Evolutionary conservation across 306 rosid species (phyloP).

Genomic region (Dryas drummondii): DNA sequence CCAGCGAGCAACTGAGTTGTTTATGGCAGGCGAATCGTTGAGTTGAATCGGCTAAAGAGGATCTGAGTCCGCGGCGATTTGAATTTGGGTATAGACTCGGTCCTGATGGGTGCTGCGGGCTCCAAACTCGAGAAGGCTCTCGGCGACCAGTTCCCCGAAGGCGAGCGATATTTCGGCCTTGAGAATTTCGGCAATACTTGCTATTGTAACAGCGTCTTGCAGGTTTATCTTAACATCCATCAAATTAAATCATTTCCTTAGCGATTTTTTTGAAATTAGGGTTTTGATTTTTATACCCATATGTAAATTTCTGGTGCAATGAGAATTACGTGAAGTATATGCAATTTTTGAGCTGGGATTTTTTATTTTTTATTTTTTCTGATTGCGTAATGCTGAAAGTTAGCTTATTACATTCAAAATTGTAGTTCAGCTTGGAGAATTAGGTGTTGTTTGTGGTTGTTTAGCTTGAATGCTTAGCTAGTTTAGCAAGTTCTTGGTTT

Average conservation of each 20-base stretch:
- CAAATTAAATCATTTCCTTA: neutral
- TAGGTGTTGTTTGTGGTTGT: neutral
- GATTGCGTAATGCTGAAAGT: neutral
- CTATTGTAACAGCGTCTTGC: constrained; percentile 98
- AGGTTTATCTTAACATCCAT: constrained; percentile 42
- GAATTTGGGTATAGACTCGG: constrained; percentile 38
- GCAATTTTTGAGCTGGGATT: neutral
- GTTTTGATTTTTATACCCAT: neutral
- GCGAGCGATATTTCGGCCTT: constrained; percentile 96
- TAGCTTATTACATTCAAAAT: neutral
- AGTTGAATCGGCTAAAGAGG: constrained; percentile 41
- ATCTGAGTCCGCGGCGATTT: constrained; percentile 43
- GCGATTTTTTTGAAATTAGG: constrained; percentile 1
- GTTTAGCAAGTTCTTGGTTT: neutral
- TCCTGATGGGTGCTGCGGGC: constrained; percentile 92
- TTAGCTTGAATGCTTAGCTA: neutral
- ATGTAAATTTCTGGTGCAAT: constrained; percentile 1
- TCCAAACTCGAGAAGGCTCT: constrained; percentile 99
- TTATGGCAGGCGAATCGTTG: constrained; percentile 31
- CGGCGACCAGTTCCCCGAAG: constrained; percentile 98
- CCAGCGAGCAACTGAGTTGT: neutral
- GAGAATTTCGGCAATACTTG: constrained; percentile 99
- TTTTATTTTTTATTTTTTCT: neutral
- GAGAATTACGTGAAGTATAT: neutral
- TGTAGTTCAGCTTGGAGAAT: neutral